A percentile compares a stretch with the other conserved stretches of the same genome.
These are phyloP conservation scores for Neltuma alba DNA, from an alignment of 306 rosid genomes.

Conservation along the genomic window DNA sequence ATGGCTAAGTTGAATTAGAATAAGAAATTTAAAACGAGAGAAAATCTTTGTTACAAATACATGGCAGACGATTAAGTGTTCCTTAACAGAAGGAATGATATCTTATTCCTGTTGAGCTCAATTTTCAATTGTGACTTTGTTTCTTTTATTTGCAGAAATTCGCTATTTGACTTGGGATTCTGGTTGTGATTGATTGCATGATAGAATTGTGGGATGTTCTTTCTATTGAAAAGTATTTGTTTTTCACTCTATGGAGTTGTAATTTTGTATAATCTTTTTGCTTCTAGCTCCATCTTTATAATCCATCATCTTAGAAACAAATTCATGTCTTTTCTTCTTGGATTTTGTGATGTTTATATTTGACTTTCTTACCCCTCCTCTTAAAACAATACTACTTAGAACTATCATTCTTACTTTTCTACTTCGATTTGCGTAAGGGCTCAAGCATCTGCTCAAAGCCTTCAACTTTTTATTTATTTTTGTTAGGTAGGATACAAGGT, in stretches of 20 bases:
- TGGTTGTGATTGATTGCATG: not conserved
- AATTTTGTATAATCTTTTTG: not conserved
- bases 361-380: slow-evolving; percentile 17
- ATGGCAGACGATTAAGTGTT: not conserved
- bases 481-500: slow-evolving; percentile 95
- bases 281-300: not conserved
- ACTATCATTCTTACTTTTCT: not conserved
- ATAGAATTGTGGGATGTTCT: not conserved
- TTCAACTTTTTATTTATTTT: slow-evolving; percentile 34
- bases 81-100: not conserved
- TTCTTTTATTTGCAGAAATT: not conserved
- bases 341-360: slow-evolving; percentile 15
- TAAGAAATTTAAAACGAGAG: no score
- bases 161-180: not conserved
- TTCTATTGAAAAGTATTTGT: not conserved
- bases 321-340: not conserved
- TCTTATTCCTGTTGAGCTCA: not conserved
- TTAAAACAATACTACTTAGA: not conserved
- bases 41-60: no score
- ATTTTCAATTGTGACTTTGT: not conserved
- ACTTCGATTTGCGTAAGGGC: not conserved
- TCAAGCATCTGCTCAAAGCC: not conserved
- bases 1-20: no score
- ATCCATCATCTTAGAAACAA: not conserved
- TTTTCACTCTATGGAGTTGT: not conserved